Conservation (phyloP, 352 stramenopile species). For the Globisporangium perplexum region DNA sequence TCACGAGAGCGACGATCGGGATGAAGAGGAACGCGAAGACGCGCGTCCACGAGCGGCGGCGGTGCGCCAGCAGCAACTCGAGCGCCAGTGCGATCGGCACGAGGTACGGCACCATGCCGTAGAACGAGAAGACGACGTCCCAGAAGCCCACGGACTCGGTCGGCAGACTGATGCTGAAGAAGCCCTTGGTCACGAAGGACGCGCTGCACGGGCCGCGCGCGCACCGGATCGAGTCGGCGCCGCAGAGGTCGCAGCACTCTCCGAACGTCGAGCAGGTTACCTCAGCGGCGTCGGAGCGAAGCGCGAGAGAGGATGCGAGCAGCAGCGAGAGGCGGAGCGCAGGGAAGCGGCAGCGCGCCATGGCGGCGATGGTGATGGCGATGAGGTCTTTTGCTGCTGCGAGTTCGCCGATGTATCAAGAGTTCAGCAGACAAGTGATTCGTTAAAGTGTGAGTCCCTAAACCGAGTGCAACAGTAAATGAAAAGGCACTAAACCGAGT, state of each 20-base stretch:
- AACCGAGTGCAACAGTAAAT: too few species aligned
- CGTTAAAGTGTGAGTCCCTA: too few species aligned
- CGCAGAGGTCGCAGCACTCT: constrained; percentile 45
- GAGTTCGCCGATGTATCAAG: too few species aligned
- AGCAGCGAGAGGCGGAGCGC: background rate
- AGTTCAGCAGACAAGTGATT: too few species aligned
- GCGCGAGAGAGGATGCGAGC: background rate
- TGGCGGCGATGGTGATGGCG: too few species aligned
- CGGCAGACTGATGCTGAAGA: constrained; percentile 51
- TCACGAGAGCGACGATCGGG: constrained; percentile 38
- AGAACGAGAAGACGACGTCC: constrained; percentile 46
- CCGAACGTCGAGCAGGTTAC: constrained; percentile 4
- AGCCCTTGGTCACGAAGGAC: constrained; percentile 26
- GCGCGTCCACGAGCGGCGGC: constrained; percentile 33
- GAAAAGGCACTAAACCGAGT: too few species aligned
- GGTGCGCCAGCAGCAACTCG: constrained; percentile 23
- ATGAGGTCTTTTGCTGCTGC: too few species aligned
- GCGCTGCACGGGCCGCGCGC: constrained; percentile 46
- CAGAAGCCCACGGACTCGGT: constrained; percentile 30
- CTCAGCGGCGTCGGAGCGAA: background rate
- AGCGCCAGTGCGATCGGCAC: constrained; percentile 31
- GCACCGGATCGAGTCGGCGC: constrained; percentile 37
- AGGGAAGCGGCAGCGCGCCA: too few species aligned
- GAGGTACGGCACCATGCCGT: constrained; percentile 54
- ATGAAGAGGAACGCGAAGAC: constrained; percentile 49